Base-by-base conservation (phyloP, 495 filamentous ascomycete genomes). In the Parathielavia appendiculata region DNA sequence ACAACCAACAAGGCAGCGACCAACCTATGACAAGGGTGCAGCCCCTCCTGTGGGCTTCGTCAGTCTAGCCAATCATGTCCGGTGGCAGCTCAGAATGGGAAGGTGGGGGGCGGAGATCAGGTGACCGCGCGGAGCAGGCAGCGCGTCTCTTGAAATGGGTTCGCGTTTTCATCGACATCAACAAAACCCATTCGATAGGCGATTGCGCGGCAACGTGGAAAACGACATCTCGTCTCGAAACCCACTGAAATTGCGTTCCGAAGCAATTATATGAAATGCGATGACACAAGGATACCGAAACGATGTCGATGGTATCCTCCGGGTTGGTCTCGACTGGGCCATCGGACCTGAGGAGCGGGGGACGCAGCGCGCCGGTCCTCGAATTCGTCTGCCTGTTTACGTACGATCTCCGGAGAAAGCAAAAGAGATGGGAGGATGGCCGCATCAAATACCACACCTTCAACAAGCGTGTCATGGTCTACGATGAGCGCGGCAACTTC, bases 371-470 rank as follows among this genome's bases (percentile, higher is more conserved):
- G 3, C 78, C 81, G 0, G 88, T 96, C 26, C 73, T 87, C 63
- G 90, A 93, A 61, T 92, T 85, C 65, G 76, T 83, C 54, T 96
- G 91, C 64, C 83, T 97, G 20, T 97, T 87, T 71, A 95, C 89
- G 6, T 81, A 86, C 61, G 91, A 97, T 66, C 69, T 95, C 51
- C 83, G 85, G 10, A 82, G 88, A 51, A 97, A 97, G 71, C 83
- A 87, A 52, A 97, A 97, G 72, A 76, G 88, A 47, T 97, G 91
- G 91, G 89, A 92, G 63, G 92, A 97, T 86, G 92, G 92, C 43
- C 83, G 85, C 46, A 79, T 96, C 34, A 83, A 86, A 52, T 95
- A 84, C 66, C 91, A 97, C 68, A 88, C 88, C 2, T 95, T 95
- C 79, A 97, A 97, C 73, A 89, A 86, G 62, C 84, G 91, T 5